These are phyloP conservation scores for Pythium apleroticum DNA, from an alignment of 352 stramenopile genomes.

Conservation along the genomic window DNA sequence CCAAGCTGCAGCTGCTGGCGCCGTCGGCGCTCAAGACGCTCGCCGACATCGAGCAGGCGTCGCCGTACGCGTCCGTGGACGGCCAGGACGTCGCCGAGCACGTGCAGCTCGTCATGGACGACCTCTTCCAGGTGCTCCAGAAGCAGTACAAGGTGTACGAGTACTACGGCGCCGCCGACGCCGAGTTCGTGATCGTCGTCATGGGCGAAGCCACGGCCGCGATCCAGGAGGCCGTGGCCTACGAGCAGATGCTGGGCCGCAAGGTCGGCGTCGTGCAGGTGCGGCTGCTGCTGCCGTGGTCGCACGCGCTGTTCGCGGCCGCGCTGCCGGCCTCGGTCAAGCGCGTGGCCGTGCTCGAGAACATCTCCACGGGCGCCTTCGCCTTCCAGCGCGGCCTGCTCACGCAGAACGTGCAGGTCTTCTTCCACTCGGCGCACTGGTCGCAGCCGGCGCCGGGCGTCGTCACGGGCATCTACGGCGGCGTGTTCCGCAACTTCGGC, in stretches of 20 bases:
- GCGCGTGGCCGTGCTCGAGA: slow-evolving; percentile 75
- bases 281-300: slow-evolving; percentile 72
- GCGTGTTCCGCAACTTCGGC: slow-evolving; percentile 56
- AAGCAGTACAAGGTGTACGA: slow-evolving; percentile 83
- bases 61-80: slow-evolving; percentile 7
- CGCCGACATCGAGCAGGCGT: slow-evolving; percentile 32
- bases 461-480: slow-evolving; percentile 70
- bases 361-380: slow-evolving; percentile 57
- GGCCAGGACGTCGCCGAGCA: slow-evolving; percentile 50
- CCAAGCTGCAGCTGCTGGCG: slow-evolving; percentile 61
- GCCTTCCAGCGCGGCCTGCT: slow-evolving; percentile 67
- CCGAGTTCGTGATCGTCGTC: slow-evolving; percentile 70
- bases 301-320: slow-evolving; percentile 63
- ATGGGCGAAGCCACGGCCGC: slow-evolving; percentile 59
- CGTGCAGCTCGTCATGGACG: slow-evolving; percentile 73
- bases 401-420: slow-evolving; percentile 71
- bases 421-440: slow-evolving; percentile 65
- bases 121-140: slow-evolving; percentile 70
- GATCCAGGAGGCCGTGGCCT: slow-evolving; percentile 59
- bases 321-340: slow-evolving; percentile 53
- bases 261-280: slow-evolving; percentile 83
- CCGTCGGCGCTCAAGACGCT: slow-evolving; percentile 51
- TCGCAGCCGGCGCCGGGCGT: slow-evolving; percentile 29
- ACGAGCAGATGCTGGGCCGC: slow-evolving; percentile 69
- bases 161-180: slow-evolving; percentile 65